phyloP scores from a whole-genome alignment of 164 flowering plant species.

The Chimonanthus praecox region DNA sequence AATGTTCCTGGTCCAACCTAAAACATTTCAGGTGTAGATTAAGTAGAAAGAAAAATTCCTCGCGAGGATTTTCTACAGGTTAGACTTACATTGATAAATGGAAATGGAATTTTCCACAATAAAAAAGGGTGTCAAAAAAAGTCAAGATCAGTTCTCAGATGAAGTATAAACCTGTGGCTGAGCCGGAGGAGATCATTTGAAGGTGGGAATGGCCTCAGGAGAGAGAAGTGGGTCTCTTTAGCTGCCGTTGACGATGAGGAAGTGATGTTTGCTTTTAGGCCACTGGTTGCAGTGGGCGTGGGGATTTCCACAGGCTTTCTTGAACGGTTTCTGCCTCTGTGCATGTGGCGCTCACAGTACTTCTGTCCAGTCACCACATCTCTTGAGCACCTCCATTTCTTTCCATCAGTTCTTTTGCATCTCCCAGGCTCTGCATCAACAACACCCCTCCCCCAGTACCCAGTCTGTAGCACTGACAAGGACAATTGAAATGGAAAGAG shows the following conservation, averaged over 20 bases:
- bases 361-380: slow-evolving; percentile 72
- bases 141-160: not conserved
- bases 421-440: slow-evolving; percentile 92
- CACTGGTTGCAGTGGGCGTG: slow-evolving; percentile 28
- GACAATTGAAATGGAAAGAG: too few relatives aligned
- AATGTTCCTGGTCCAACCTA: not conserved
- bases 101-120: not conserved
- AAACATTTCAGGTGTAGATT: not conserved
- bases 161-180: slow-evolving; percentile 38
- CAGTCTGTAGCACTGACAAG: slow-evolving; percentile 52
- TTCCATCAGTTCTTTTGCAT: slow-evolving; percentile 37
- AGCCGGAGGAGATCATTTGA: slow-evolving; percentile 39
- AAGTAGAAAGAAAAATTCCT: too few relatives aligned
- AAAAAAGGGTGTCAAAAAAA: not conserved
- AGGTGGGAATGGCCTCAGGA: slow-evolving; percentile 34
- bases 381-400: too few relatives aligned
- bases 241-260: slow-evolving; percentile 17
- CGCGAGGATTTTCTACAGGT: not conserved
- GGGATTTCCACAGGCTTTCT: slow-evolving; percentile 99
- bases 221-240: slow-evolving; percentile 25
- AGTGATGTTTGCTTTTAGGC: slow-evolving; percentile 12
- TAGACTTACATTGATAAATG: not conserved
- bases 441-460: slow-evolving; percentile 72
- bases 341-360: slow-evolving; percentile 94
- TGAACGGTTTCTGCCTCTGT: slow-evolving; percentile 98